Evolutionary conservation across 441 rosid species (phyloP).

Genomic region (Erodium texanum): DNA sequence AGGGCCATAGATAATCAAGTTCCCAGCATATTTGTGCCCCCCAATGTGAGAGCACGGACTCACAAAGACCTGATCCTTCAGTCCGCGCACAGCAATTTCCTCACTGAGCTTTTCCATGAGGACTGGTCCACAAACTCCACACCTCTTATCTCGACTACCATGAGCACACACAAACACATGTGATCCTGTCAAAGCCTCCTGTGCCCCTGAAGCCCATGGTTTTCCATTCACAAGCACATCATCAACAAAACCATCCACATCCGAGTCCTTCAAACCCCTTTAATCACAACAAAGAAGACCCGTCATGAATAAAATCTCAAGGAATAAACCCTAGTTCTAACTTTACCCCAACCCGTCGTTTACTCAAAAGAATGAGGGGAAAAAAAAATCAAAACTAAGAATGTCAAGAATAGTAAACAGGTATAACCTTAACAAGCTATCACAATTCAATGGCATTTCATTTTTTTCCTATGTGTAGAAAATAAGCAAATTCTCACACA

Average conservation of each 20-base stretch:
- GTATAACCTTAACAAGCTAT: too few species aligned
- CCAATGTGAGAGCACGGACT: conserved; percentile 84
- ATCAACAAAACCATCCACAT: conserved; percentile 32
- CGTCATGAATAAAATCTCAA: too few species aligned
- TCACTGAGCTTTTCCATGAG: conserved; percentile 55
- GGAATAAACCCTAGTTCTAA: neutral
- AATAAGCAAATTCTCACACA: neutral
- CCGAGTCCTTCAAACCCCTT: conserved; percentile 62
- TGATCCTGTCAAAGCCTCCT: conserved; percentile 53
- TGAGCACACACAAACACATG: conserved; percentile 84
- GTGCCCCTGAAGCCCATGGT: conserved; percentile 59
- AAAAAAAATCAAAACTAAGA: neutral
- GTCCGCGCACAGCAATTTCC: conserved; percentile 53
- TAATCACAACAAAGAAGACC: neutral
- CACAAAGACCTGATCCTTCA: conserved; percentile 48
- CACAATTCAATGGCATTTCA: too few species aligned
- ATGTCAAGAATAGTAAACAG: too few species aligned
- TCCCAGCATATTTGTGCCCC: conserved; percentile 96
- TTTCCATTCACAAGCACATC: conserved; percentile 83
- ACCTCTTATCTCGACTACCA: conserved; percentile 78
- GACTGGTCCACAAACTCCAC: conserved; percentile 90
- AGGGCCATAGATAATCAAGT: conserved; percentile 60
- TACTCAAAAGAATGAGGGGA: neutral
- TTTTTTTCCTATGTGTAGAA: neutral
- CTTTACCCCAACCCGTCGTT: neutral